Evolutionary conservation across 176 grass and related monocot species (phyloP), one percentile per base, ranked within the genome.

Genomic region (Calamus simplicifolius): DNA sequence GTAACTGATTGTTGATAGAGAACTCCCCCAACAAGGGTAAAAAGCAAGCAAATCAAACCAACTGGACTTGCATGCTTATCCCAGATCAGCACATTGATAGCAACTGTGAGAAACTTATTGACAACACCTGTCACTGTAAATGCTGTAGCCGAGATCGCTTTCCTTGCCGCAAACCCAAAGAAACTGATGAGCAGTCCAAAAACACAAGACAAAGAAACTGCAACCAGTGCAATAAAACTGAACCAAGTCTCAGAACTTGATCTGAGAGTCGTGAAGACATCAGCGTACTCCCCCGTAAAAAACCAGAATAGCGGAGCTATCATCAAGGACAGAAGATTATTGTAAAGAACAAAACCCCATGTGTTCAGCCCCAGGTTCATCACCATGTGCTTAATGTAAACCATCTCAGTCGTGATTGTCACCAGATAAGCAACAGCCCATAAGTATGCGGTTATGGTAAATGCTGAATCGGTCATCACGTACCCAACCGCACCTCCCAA

Each of bases 311-410:
- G 16, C 0, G 89, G 84, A 50, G 89, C 31, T 12, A 95, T 68
- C 70, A 95, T 81, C 56, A 95, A 50, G 0, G 89, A 79, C 49
- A 95, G 74, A 49, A 95, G 68, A 53, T 95, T 88, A 60, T 88
- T 88, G 71, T 88, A 95, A 17, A 85, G 76, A 38, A 95, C 89
- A 70, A 85, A 95, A 6, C 89, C 89, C 89, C 89, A 95, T 4
- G 89, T 88, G 62, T 95, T 88, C 0, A 95, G 76, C 31, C 75
- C 81, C 60, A 95, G 50, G 25, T 61, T 88, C 50, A 74, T 85
- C 4, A 95, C 89, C 61, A 95, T 82, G 61, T 88, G 85, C 74
- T 95, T 95, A 65, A 95, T 88, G 65, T 95, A 95, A 58, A 95
- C 89, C 89, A 88, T 95, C 59, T 95, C 84, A 14, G 84, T 82